These are phyloP conservation scores for Fonsecaea erecta DNA, from an alignment of 2,329 filamentous ascomycete genomes.

Conservation along the genomic window DNA sequence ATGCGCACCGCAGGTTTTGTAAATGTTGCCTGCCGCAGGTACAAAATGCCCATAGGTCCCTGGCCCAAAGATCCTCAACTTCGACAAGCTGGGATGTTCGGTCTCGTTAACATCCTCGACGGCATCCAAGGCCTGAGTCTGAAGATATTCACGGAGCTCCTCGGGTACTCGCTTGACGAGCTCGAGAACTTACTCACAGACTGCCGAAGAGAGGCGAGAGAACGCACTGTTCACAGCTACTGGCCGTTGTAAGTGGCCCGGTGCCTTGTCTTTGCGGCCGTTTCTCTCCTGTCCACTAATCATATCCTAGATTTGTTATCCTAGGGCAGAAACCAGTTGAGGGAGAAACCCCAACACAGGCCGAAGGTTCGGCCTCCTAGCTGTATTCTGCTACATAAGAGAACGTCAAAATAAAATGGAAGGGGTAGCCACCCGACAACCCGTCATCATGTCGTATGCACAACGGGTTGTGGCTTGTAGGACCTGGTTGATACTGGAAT, in stretches of 20 bases:
- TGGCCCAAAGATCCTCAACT: conserved; percentile 41
- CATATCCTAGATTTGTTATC: conserved; percentile 7
- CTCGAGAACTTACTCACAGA: conserved; percentile 35
- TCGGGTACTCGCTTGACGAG: conserved; percentile 39
- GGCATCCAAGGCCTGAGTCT: conserved; percentile 28
- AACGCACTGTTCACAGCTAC: conserved; percentile 23
- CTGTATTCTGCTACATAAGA: neutral
- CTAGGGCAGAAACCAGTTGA: conserved; percentile 2
- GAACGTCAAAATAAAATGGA: neutral
- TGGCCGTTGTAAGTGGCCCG: conserved; percentile 19
- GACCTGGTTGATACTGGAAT: neutral
- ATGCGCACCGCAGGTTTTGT: conserved; percentile 41
- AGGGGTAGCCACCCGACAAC: neutral
- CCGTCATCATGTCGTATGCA: neutral
- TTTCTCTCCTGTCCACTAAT: neutral
- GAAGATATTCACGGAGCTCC: conserved; percentile 35
- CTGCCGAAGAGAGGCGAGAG: conserved; percentile 25
- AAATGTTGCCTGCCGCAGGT: conserved; percentile 29
- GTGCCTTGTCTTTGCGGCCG: too few relatives aligned
- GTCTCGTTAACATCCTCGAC: conserved; percentile 24
- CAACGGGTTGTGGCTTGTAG: neutral
- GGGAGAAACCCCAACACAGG: neutral
- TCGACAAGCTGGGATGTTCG: conserved; percentile 36
- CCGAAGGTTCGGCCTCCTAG: too few relatives aligned
- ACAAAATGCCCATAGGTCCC: conserved; percentile 38